phyloP scores from a whole-genome alignment of 129 eudicot species.

The Chrysanthemum makinoi region DNA sequence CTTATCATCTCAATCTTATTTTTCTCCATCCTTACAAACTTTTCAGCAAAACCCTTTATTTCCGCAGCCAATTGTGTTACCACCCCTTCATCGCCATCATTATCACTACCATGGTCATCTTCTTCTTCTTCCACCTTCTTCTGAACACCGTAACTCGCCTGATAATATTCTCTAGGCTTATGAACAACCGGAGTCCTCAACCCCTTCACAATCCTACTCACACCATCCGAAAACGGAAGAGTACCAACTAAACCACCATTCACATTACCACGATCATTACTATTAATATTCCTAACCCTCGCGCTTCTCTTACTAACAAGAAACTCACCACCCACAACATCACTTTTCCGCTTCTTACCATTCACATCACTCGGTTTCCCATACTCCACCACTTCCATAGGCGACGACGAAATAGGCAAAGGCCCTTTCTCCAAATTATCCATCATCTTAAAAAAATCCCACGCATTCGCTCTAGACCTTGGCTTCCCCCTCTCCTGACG shows the following conservation, averaged over 20 bases:
- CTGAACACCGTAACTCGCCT: constrained; percentile 15
- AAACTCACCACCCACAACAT: constrained; percentile 31
- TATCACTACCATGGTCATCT: constrained; percentile 24
- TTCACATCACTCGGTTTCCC: constrained; percentile 19
- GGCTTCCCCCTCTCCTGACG: constrained; percentile 68
- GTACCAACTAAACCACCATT: constrained; percentile 27
- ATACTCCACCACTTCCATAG: constrained; percentile 32
- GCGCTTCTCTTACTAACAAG: constrained; percentile 33
- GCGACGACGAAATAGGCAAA: constrained; percentile 50
- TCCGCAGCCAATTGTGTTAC: constrained; percentile 61
- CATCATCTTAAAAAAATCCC: constrained; percentile 76
- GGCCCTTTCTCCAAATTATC: constrained; percentile 79
- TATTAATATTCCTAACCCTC: constrained; percentile 49
- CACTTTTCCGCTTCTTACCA: constrained; percentile 30
- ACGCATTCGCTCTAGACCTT: constrained; percentile 40
- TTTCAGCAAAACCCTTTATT: constrained; percentile 73
- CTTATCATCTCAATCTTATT: constrained; percentile 88
- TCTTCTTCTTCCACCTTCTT: constrained; percentile 34
- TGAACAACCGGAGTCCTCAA: constrained; percentile 35
- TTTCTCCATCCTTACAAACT: constrained; percentile 72
- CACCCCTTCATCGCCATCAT: constrained; percentile 29
- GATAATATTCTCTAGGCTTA: constrained; percentile 35
- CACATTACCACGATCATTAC: constrained; percentile 22
- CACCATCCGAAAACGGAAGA: constrained; percentile 30
- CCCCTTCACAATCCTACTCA: constrained; percentile 29